These are phyloP conservation scores for Alternaria solani DNA, from an alignment of 2,329 filamentous ascomycete genomes.

Conservation along the genomic window DNA sequence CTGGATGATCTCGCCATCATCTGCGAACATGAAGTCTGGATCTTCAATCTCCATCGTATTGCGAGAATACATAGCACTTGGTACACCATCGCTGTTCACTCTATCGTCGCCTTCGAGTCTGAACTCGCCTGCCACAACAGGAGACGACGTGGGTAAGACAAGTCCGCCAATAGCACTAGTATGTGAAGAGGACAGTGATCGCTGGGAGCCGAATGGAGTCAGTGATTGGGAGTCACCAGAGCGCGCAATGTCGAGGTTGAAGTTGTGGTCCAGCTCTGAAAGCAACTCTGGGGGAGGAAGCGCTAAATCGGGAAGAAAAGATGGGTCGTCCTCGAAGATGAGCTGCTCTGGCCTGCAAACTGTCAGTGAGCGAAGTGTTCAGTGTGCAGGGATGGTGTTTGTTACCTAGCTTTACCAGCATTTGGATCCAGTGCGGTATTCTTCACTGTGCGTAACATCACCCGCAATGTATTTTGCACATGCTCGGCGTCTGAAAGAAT, in stretches of 20 bases:
- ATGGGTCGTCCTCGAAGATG: conserved; percentile 80
- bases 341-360: conserved; percentile 74
- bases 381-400: neutral
- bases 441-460: conserved; percentile 67
- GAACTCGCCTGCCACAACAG: conserved; percentile 51
- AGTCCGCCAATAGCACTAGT: conserved; percentile 41
- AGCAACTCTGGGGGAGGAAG: conserved; percentile 68
- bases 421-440: conserved; percentile 71
- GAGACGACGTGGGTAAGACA: conserved; percentile 60
- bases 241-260: conserved; percentile 46
- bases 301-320: conserved; percentile 73
- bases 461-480: conserved; percentile 75
- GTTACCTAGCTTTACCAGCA: conserved; percentile 75
- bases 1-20: conserved; percentile 66
- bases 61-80: conserved; percentile 46
- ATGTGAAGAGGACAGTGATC: conserved; percentile 34
- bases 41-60: conserved; percentile 55
- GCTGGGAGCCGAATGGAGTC: conserved; percentile 43
- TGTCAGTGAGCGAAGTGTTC: conserved; percentile 9
- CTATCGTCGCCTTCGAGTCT: conserved; percentile 54
- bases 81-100: conserved; percentile 46
- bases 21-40: conserved; percentile 68
- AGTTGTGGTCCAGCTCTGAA: conserved; percentile 52
- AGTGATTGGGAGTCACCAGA: conserved; percentile 51
- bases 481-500: conserved; percentile 81